Base-by-base conservation (phyloP, 2,329 filamentous ascomycete genomes). In the Hypomyces perniciosus region DNA sequence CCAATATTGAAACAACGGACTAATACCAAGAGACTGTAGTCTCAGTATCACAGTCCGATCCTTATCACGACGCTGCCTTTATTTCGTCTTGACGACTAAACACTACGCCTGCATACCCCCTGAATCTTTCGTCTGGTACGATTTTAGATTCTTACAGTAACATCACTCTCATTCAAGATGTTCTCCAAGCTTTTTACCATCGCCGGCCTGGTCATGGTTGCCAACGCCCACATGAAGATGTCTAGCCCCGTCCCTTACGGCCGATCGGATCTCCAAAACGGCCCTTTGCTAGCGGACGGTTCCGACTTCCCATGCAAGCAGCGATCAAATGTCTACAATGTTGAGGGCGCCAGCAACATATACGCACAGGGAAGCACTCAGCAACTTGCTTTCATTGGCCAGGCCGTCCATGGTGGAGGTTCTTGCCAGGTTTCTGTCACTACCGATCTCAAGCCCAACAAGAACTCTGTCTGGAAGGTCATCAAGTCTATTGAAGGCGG, bases 351-450 rank as follows among this genome's bases (percentile, higher is more conserved):
- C 1, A 70, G 68, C 61, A 89, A 88, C 59, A 64, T 72, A 1
- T 88, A 86, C 68, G 71, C 76, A 1, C 62, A 68, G 2, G 69
- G 69, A 1, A 68, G 67, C 60, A 63, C 52, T 0, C 66, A 70
- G 20, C 65, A 72, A 0, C 75, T 96, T 1, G 67, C 70, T 0
- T 88, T 96, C 68, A 71, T 71, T 0, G 91, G 90, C 34, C 72
- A 76, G 44, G 91, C 90, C 3, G 82, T 85, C 0, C 93, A 99
- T 59, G 91, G 91, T 13, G 93, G 93, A 48, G 93, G 93, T 0
- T 95, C 89, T 0, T 97, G 93, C 72, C 93, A 99, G 62, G 72
- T 97, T 51, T 86, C 85, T 7, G 73, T 99, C 60, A 93, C 91
- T 0, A 90, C 87, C 13, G 92, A 96, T 59, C 72, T 76, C 8